These are phyloP conservation scores for Nitzschia sp. DNA, from an alignment of 108 stramenopile species.

Conservation along the genomic window DNA sequence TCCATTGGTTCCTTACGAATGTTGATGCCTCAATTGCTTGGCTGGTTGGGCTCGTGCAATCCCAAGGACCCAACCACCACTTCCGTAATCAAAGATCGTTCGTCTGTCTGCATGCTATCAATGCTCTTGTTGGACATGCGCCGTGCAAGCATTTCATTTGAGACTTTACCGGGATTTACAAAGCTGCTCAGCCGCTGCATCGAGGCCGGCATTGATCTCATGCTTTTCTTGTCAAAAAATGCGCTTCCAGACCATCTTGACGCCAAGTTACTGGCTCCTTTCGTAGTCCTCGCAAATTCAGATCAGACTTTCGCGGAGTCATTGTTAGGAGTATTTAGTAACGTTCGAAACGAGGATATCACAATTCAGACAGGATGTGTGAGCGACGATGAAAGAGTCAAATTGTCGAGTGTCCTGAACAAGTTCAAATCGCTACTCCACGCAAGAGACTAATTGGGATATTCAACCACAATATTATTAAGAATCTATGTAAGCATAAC, in stretches of 20 bases:
- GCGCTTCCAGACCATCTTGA: background rate
- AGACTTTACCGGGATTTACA: background rate
- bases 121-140: background rate
- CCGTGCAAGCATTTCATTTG: background rate
- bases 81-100: background rate
- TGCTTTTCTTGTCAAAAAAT: background rate
- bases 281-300: background rate
- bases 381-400: background rate
- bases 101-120: background rate
- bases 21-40: slow-evolving; percentile 7
- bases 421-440: too few relatives aligned
- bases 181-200: background rate
- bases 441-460: background rate
- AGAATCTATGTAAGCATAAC: too few relatives aligned
- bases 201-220: background rate
- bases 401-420: too few relatives aligned
- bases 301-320: too few relatives aligned
- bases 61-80: background rate
- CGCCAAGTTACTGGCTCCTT: background rate
- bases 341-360: too few relatives aligned
- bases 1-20: slow-evolving; percentile 15
- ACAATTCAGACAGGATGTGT: too few relatives aligned
- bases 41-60: background rate
- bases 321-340: too few relatives aligned
- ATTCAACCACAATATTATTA: background rate